Evolutionary conservation across 2,329 filamentous ascomycete genomes (phyloP).

Genomic region (Salinomyces thailandicus): DNA sequence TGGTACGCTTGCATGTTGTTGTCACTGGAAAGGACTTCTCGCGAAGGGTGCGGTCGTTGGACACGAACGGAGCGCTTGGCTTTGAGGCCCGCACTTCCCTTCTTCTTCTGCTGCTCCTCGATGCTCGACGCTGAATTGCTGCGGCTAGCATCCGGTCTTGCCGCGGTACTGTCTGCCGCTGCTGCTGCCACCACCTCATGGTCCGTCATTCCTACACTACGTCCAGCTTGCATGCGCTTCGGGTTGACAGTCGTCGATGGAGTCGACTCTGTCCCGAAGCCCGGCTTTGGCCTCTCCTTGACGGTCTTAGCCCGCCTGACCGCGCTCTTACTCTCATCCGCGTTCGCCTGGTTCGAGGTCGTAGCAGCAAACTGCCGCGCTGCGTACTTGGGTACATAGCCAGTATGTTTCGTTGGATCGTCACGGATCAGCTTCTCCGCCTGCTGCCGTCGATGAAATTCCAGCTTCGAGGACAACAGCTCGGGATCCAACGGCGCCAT

Average conservation of each 20-base stretch:
- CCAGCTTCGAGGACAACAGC: not conserved
- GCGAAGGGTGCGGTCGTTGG: not conserved
- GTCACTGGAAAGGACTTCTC: not conserved
- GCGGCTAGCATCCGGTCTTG: not conserved
- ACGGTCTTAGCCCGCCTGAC: not conserved
- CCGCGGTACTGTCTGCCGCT: not conserved
- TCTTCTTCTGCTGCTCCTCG: not conserved
- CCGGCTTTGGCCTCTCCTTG: not conserved
- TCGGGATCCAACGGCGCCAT: not conserved
- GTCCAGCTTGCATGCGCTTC: conserved; percentile 4
- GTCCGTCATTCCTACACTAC: conserved; percentile 2
- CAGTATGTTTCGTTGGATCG: not conserved
- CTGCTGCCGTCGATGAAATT: not conserved
- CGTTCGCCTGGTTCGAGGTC: not conserved
- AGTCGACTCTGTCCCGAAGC: not conserved
- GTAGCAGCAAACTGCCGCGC: conserved; percentile 3
- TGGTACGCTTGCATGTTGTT: conserved; percentile 4
- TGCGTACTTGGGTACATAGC: conserved; percentile 1
- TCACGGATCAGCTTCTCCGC: not conserved
- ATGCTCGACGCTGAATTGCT: not conserved
- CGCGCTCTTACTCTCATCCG: not conserved
- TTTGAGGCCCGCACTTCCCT: not conserved
- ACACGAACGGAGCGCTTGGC: not conserved
- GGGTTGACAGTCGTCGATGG: conserved; percentile 2
- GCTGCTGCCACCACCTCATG: not conserved